Base-by-base conservation (phyloP, 1,139 yeast genomes). In the Citeromyces siamensis region DNA sequence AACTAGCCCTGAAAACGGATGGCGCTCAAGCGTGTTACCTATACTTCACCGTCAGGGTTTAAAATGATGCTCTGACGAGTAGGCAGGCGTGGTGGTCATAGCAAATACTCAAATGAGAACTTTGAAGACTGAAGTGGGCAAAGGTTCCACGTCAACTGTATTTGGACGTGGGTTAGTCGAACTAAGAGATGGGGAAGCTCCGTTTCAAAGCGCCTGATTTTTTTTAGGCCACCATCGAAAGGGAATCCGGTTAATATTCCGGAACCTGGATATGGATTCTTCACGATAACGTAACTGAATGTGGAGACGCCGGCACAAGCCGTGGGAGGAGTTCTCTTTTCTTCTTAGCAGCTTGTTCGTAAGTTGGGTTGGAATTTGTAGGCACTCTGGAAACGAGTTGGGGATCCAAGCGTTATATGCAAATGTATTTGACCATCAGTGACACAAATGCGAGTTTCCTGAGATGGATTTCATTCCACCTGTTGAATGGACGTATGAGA, bases 211-310 rank as follows among this genome's bases (percentile, higher is more conserved):
- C 38, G 50, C 44, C 45, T 47, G 53, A 49, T 50, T 53, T 20
- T 23, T 51, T 46, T 44, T 47, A 45, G 46, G 47, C 48, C 52
- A 42, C 55, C 51, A 49, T 49, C 56, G 59, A 55, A 53, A 55
- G 58, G 58, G 58, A 54, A 53, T 53, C 58, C 56, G 57, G 58
- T 53, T 53, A 55, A 53, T 43, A 53, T 53, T 55, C 58, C 57
- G 54, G n/a, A n/a, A n/a, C n/a, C n/a, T n/a, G n/a, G 59, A 53
- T 23, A 23, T 23, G 28, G 28, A 23, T 5, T 23, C 28, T 23
- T 23, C 28, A 23, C 10, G 28, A 14, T 23, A 23, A 23, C 28
- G 28, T 23, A 8, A 23, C 28, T 23, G 28, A 23, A 23, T 23
- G 28, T 23, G 28, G 28, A 23, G 28, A 23, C 10, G 28, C 28